Conservation (phyloP, 371 early-diverging fungal species). For the Lichtheimia corymbifera region DNA sequence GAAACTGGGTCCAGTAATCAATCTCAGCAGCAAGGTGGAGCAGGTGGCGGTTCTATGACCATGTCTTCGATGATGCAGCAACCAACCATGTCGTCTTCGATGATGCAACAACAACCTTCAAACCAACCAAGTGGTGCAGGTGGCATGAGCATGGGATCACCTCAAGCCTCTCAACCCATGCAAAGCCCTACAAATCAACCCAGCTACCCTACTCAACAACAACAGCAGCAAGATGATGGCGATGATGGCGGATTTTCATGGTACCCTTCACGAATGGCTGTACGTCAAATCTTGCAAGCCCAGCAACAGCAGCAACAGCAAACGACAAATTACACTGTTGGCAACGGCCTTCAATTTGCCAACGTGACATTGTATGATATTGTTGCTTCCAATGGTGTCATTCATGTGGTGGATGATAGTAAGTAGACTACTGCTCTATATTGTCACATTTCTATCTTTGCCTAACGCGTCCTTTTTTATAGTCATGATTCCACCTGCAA, state of each 20-base stretch:
- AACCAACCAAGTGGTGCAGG: too few species aligned
- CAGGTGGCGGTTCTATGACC: not conserved
- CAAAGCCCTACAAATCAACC: not conserved
- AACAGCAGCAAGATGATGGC: not conserved
- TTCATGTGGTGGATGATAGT: conserved; percentile 42
- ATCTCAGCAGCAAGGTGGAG: not conserved
- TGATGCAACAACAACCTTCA: not conserved
- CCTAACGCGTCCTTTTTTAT: not conserved
- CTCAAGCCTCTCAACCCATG: not conserved
- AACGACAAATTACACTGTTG: conserved; percentile 14
- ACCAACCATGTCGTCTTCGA: not conserved
- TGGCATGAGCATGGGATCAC: not conserved
- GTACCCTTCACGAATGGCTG: not conserved
- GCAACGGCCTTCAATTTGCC: conserved; percentile 32
- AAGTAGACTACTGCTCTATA: conserved; percentile 4
- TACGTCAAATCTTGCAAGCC: not conserved
- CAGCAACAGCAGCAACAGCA: not conserved
- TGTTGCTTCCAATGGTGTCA: conserved; percentile 36
- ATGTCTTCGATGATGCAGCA: not conserved
- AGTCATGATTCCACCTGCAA: conserved; percentile 38
- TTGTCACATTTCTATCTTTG: not conserved
- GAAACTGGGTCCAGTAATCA: conserved; percentile 11
- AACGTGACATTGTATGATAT: conserved; percentile 28
- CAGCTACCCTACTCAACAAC: not conserved
- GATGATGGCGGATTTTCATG: conserved; percentile 3